A percentile compares a stretch with the other conserved stretches of the same genome.
phyloP scores from a whole-genome alignment of 257 asterid genomes.

The Plectranthus barbatus region DNA sequence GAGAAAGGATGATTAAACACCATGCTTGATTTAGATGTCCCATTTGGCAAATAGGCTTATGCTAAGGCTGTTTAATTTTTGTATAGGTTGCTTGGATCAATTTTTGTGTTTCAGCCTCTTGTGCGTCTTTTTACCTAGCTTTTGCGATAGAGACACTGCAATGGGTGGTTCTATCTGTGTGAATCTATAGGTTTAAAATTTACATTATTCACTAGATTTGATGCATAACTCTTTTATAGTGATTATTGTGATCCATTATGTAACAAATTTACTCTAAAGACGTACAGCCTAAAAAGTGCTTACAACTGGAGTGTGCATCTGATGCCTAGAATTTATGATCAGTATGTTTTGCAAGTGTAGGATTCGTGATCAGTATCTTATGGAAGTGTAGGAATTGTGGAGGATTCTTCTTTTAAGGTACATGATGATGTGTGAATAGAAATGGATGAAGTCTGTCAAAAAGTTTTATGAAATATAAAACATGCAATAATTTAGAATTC shows the following conservation, averaged over 20 bases:
- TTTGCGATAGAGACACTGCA: not conserved
- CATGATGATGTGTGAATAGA: not conserved
- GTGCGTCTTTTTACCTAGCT: not conserved
- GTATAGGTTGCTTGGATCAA: not conserved
- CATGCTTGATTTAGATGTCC: not conserved
- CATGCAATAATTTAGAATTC: not conserved
- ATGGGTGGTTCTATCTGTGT: not conserved
- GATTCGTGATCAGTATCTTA: not conserved
- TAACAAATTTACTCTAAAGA: not conserved
- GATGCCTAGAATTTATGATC: not conserved
- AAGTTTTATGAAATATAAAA: not conserved
- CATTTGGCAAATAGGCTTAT: not conserved
- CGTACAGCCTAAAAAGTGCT: not conserved
- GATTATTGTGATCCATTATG: not conserved
- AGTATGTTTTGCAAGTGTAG: not conserved
- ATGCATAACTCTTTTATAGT: not conserved
- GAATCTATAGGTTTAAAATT: not conserved
- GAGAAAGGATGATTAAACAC: not conserved
- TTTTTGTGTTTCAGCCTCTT: not conserved
- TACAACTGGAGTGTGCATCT: not conserved
- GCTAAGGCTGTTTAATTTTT: not conserved
- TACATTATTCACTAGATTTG: not conserved
- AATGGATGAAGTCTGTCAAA: not conserved
- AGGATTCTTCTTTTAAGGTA: not conserved
- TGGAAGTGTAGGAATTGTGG: not conserved